Conservation (phyloP, 2,329 filamentous ascomycete species). For the Teratosphaeriaceae sp. region DNA sequence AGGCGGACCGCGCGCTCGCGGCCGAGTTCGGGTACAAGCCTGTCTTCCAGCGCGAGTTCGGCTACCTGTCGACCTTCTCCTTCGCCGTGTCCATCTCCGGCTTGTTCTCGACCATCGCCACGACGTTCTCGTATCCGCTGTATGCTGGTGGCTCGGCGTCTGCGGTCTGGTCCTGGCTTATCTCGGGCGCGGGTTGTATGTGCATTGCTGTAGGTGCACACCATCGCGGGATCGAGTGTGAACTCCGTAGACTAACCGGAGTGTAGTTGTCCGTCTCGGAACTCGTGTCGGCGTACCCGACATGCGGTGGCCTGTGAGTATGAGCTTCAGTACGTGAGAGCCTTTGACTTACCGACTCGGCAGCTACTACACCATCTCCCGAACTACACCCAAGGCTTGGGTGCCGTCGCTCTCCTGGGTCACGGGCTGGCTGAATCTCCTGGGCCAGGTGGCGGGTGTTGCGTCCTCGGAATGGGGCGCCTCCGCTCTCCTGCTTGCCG, state of each 20-base stretch:
- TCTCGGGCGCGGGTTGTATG: conserved; percentile 51
- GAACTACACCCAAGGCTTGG: conserved; percentile 43
- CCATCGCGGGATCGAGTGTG: too few relatives aligned
- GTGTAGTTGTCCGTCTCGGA: conserved; percentile 45
- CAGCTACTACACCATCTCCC: conserved; percentile 50
- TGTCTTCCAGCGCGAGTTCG: conserved; percentile 55
- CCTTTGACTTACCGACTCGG: too few relatives aligned
- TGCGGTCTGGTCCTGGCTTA: conserved; percentile 54
- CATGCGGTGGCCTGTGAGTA: conserved; percentile 42
- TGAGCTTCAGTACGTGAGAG: too few relatives aligned
- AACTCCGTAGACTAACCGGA: too few relatives aligned
- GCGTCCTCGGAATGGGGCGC: conserved; percentile 53
- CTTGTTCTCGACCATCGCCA: conserved; percentile 50
- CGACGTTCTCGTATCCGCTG: conserved; percentile 50
- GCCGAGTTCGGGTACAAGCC: conserved; percentile 27
- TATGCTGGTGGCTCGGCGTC: conserved; percentile 48
- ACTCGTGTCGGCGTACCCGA: conserved; percentile 53
- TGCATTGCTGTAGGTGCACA: conserved; percentile 38
- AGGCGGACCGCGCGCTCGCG: conserved; percentile 21
- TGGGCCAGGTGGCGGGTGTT: conserved; percentile 49
- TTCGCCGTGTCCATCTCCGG: conserved; percentile 52
- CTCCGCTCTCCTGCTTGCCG: conserved; percentile 50
- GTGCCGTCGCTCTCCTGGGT: conserved; percentile 48
- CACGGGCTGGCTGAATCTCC: conserved; percentile 30
- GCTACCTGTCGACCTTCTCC: conserved; percentile 52